Base-by-base conservation (phyloP, 495 filamentous ascomycete species). In the Penicillium antarcticum region DNA sequence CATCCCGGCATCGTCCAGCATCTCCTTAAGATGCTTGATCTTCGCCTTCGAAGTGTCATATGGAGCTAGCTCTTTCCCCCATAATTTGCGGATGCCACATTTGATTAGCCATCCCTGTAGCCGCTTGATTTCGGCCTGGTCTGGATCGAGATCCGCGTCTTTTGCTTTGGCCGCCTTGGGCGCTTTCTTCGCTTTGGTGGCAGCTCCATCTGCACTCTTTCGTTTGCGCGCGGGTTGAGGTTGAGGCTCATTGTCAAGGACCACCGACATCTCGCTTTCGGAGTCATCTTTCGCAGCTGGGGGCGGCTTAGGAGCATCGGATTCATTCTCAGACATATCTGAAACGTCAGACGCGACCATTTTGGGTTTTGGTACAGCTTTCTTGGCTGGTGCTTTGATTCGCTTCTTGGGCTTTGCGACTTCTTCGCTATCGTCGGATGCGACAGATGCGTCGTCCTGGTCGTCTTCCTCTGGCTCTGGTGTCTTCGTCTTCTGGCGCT, bases 71-170 rank as follows among this genome's bases (percentile, higher is more conserved):
- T 96, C 89, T 48, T 85, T 81, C 33, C 75, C 76, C 94, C 95
- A 98, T 55, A 97, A 80, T 63, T 97, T 97, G 29, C 90, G 88
- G 41, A 98, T 83, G 16, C 94, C 94, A 60, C 94, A 98, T 72
- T 96, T 97, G 36, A 87, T 60, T 24, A 98, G 78, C 70, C 91
- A 90, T 17, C 82, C 80, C 70, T 98, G 94, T 13, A 98, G 78
- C n/a, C 82, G 84, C 66, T 92, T 97, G 67, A 97, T 89, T 68
- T 94, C 87, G 8, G 79, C 82, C 35, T 92, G 84, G 51, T 89
- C 80, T 0, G 87, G 80, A 32, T 84, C 79, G 6, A 75, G 57
- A 9, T 86, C 82, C 46, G 79, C 61, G 21, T 68, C 67, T 46
- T 75, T 69, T 13, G 43, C 61, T 42, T 73, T 70, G 5, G 63